phyloP scores from a whole-genome alignment of 257 asterid genomes.

The Paraleonurus japonicus region DNA sequence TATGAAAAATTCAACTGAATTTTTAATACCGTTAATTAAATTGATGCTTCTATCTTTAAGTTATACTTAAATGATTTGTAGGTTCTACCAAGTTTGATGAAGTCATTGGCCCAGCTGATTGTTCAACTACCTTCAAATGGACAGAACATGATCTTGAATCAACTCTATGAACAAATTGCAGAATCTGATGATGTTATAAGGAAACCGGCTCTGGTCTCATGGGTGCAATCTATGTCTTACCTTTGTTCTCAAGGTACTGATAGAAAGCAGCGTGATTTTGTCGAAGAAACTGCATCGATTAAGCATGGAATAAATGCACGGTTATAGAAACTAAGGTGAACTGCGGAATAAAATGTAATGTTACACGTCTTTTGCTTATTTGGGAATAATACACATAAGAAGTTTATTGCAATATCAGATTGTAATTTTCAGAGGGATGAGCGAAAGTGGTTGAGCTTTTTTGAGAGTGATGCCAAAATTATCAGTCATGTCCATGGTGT shows the following conservation, averaged over 20 bases:
- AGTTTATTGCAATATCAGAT: not conserved
- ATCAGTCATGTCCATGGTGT: slow-evolving; percentile 24
- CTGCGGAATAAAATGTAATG: not conserved
- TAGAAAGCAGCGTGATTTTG: slow-evolving; percentile 22
- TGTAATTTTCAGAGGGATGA: slow-evolving; percentile 1
- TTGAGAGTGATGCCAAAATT: slow-evolving; percentile 16
- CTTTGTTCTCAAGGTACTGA: slow-evolving; percentile 50
- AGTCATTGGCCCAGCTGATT: slow-evolving; percentile 61
- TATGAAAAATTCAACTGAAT: not conserved
- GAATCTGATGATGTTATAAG: slow-evolving; percentile 84
- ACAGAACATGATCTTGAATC: slow-evolving; percentile 54
- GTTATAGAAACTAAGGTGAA: slow-evolving; percentile 27
- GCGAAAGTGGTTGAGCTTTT: slow-evolving; percentile 19
- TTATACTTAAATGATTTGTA: slow-evolving; percentile 24
- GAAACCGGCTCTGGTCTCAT: slow-evolving; percentile 71
- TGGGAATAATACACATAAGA: not conserved
- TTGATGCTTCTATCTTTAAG: not conserved
- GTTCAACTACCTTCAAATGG: slow-evolving; percentile 50
- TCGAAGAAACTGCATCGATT: slow-evolving; percentile 24
- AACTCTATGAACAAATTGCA: slow-evolving; percentile 72
- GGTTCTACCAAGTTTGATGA: slow-evolving; percentile 78
- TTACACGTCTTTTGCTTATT: not conserved
- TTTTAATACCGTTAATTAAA: not conserved
- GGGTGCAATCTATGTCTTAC: slow-evolving; percentile 82
- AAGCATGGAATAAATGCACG: slow-evolving; percentile 38